Percentiles rank a stretch among this genome's conserved stretches.
These are phyloP conservation scores for Pseudozyma sp. DNA, from an alignment of 1,284 basidiomycete genomes.

Conservation along the genomic window DNA sequence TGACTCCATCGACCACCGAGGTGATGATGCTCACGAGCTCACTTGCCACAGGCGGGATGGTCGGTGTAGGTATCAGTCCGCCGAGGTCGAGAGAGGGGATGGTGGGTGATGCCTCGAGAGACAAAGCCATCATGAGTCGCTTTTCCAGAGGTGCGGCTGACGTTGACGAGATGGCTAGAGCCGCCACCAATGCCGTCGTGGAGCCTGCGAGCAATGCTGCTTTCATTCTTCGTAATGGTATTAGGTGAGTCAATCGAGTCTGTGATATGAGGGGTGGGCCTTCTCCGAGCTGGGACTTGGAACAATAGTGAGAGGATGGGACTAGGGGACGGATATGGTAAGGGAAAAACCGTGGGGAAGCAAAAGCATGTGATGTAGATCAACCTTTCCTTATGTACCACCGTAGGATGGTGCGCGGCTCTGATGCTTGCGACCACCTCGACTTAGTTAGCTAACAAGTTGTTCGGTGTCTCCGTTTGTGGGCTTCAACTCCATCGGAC, in stretches of 20 bases:
- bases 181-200: constrained; percentile 27
- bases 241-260: not conserved
- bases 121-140: constrained; percentile 39
- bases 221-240: constrained; percentile 14
- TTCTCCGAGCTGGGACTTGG: no score
- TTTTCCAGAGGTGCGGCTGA: constrained; percentile 36
- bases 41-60: constrained; percentile 11
- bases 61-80: constrained; percentile 23
- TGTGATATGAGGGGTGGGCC: no score
- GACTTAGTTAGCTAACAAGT: no score
- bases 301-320: no score
- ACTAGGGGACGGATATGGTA: no score
- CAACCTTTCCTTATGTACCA: no score
- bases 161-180: constrained; percentile 28
- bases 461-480: no score
- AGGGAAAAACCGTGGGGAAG: no score
- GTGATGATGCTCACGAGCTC: constrained; percentile 34
- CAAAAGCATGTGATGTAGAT: no score
- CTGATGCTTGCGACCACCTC: no score
- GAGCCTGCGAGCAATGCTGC: constrained; percentile 17
- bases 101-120: constrained; percentile 26
- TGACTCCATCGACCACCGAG: constrained; percentile 30
- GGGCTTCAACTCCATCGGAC: no score
- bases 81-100: constrained; percentile 24
- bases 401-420: no score